Base-by-base conservation (phyloP, 202 grass and related monocot species). In the Schoenoplectus triqueter region DNA sequence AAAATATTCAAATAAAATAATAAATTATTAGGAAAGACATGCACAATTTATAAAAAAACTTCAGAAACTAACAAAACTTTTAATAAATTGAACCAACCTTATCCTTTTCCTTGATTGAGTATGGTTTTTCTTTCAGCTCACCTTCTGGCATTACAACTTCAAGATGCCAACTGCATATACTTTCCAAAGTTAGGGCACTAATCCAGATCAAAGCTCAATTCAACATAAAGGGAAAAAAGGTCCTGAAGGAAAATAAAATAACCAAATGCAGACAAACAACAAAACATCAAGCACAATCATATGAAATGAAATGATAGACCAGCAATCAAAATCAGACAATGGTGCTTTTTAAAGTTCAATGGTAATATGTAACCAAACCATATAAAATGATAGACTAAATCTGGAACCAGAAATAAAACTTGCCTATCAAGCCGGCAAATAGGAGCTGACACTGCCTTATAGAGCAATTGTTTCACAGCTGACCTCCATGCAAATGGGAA, bases 401-500 rank as follows among this genome's bases (percentile, higher is more conserved):
- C 39, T 48, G 46, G 21, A 42, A 59, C 62, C 52, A 40, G 9
- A 82, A 65, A 31, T 31, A 31, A 31, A 31, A 77, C 45, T 87
- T 64, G 89, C 95, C 95, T 95, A 66, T 98, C 95, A 67, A 98
- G 95, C 79, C 75, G 86, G 82, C 80, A 89, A 64, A 90, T 86
- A 14, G 91, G 90, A 69, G 85, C 81, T n/a, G 65, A 84, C 31
- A 69, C 81, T 66, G 91, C 95, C 90, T 92, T 94, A 78, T 69
- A 64, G 64, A 98, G 88, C 81, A 86, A 84, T 82, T 66, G 83
- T 68, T 98, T 98, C 66, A 95, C 87, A 81, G 91, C 95, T 92
- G 95, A 93, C 75, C 91, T 88, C 95, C 95, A 98, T 60, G 88
- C 89, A 90, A 95, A 95, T 59, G 95, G 95, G 84, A 98, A 98